Conservation (phyloP, 2,329 filamentous ascomycete species). For the Colletotrichum sp. region DNA sequence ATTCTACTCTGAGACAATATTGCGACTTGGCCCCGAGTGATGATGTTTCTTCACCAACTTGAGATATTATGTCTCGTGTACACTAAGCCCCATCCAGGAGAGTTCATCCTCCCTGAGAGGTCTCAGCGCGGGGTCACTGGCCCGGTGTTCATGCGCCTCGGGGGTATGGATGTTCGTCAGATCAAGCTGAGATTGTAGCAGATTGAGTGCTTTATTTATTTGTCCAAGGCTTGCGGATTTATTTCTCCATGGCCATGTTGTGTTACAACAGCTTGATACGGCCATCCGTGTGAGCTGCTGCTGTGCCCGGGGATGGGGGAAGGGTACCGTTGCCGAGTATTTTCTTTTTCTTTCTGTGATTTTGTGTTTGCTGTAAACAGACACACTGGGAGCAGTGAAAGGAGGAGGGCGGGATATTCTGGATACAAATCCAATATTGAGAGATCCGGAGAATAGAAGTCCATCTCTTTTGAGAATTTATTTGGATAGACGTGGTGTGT, state of each 20-base stretch:
- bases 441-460: not conserved
- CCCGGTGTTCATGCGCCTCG: not conserved
- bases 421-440: not conserved
- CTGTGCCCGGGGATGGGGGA: not conserved
- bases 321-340: not conserved
- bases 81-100: not conserved
- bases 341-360: not conserved
- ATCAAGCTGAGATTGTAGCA: not conserved
- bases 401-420: not conserved
- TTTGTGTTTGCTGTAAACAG: not conserved
- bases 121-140: not conserved
- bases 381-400: not conserved
- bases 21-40: not conserved
- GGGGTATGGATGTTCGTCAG: not conserved
- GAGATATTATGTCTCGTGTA: not conserved
- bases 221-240: not conserved
- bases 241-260: not conserved
- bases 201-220: not conserved
- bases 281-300: not conserved
- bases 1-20: not conserved
- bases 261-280: not conserved
- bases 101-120: not conserved
- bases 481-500: not conserved
- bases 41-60: not conserved
- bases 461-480: not conserved